Evolutionary conservation across 805 yeast species (phyloP), one percentile per base, ranked within the genome.

Genomic region (Hanseniaspora lindneri): DNA sequence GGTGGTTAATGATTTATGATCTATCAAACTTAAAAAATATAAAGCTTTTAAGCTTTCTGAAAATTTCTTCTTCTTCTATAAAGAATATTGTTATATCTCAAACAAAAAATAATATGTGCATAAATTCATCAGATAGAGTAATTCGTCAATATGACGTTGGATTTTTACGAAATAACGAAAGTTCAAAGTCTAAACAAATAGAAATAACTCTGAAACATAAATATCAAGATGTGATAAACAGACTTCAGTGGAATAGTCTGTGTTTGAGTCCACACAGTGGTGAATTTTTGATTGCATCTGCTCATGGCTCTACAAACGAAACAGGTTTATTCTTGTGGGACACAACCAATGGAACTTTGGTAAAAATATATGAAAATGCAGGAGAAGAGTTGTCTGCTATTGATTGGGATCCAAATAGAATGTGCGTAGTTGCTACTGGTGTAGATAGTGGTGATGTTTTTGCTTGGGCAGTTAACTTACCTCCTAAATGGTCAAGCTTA

Each of bases 301-400:
- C 95, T 0, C 79, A 76, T 60, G 95, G 94, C 11, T 79, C 88
- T 4, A 65, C 67, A 1, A 46, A 39, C 16, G 80, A 92, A 0
- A 95, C 87, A 59, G 95, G 85, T 56, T 71, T 89, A 39, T 88
- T 87, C 61, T 74, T 89, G 51, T 88, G 96, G 96, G 96, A 89
- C 60, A 83, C 95, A 0, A 70, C 76, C 7, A 73, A 82, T 71
- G 96, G 96, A 0, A 77, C 94, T n/a, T 66, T 88, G 49, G 82
- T 86, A 25, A 82, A 89, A 64, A 89, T 87, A 42, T 67, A 86
- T 29, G 96, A 88, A 62, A 95, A 96, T 0, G 83, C 95, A 5
- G 80, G 79, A 54, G 67, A 64, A 53, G 96, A 88, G 58, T 68
- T 88, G 52, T 75, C 82, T 43, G 89, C 80, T 47, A 84, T 87